Percentiles rank a stretch among this genome's conserved stretches.
These are phyloP conservation scores for Aspergillus conjunctus DNA, from an alignment of 495 filamentous ascomycete species.

Conservation along the genomic window DNA sequence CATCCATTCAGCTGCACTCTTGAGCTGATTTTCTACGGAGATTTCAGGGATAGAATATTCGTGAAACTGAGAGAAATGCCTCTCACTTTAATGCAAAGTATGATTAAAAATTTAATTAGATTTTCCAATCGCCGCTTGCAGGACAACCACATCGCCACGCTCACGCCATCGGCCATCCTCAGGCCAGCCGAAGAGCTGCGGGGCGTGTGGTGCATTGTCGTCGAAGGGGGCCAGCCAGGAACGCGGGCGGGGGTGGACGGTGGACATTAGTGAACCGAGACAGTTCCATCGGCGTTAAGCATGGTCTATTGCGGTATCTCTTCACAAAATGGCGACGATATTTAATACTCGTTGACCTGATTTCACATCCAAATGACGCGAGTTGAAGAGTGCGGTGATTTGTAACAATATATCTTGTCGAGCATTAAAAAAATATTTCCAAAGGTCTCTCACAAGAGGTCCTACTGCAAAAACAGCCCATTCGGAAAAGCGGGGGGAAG, in stretches of 20 bases:
- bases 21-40: no score
- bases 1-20: no score
- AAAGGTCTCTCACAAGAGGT: background rate
- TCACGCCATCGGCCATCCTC: constrained; percentile 16
- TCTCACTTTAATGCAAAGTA: no score
- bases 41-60: no score
- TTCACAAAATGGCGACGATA: constrained; percentile 12
- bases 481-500: background rate
- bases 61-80: no score
- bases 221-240: constrained; percentile 19
- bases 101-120: no score
- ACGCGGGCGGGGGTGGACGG: constrained; percentile 8
- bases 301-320: constrained; percentile 13
- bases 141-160: constrained; percentile 3
- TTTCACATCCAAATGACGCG: constrained; percentile 11
- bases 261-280: background rate
- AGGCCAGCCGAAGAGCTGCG: constrained; percentile 15
- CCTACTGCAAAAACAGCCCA: background rate
- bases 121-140: no score
- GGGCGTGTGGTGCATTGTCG: constrained; percentile 4
- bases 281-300: background rate
- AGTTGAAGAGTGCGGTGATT: background rate
- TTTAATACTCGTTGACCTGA: background rate
- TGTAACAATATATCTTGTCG: background rate
- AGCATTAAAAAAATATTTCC: background rate